Base-by-base conservation (phyloP, 345 rosid species). In the Brassica rapa region DNA sequence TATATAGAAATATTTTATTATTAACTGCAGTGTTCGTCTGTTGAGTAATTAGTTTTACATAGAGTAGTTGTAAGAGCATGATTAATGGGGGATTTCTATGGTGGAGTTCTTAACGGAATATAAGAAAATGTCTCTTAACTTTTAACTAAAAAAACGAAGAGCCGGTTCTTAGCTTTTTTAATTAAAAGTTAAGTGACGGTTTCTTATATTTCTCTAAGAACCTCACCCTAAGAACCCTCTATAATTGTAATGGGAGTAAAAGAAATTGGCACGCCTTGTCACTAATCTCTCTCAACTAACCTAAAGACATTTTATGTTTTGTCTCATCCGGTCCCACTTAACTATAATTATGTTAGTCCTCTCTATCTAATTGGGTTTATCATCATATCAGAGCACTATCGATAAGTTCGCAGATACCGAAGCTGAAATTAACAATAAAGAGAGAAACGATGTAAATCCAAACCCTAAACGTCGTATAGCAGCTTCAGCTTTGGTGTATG, bases 401-500 rank as follows among this genome's bases (percentile, higher is more conserved):
- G 67, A 70, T 39, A 70, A 80, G 5, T 63, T 79, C 83, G 39
- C 75, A 69, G 53, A 74, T 69, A 80, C 59, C 83, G 39, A 69
- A 74, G 78, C 69, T 49, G 63, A 32, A 70, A 19, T 19, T 19
- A 19, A 71, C 76, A 72, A 66, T 43, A 65, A 53, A 53, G 23
- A 15, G 8, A 53, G 59, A 53, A 53, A 64, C 76, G 66, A 66
- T 43, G 72, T 71, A 79, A 70, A 62, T 63, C 75, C 79, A 80
- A 82, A 86, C 71, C 81, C 79, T 66, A 69, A 68, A 76, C 79
- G 71, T 69, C 68, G 75, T 76, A 49, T 49, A 59, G 90, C 86
- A 85, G 83, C 83, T 88, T 78, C 90, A 87, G 90, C 89, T 86
- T 90, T 88, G 85, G 74, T 66, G 68, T 81, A 19, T 81, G 90